A percentile compares a stretch with the other conserved stretches of the same genome.
phyloP scores from a whole-genome alignment of 1,139 yeast species.

The Barnettozyma hawaiiensis region DNA sequence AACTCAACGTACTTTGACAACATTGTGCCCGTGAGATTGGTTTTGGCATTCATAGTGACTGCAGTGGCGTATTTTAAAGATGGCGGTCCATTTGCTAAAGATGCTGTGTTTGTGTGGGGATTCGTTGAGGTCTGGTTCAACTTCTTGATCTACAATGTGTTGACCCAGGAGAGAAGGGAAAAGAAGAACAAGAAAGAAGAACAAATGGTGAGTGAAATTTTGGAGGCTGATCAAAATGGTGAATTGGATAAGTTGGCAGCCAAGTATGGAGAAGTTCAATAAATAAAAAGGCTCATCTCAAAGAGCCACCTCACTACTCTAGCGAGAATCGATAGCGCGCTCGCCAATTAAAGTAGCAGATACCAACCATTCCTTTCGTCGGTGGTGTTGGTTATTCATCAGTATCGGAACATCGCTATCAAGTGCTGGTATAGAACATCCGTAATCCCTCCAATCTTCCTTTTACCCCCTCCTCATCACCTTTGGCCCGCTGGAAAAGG shows the following conservation, averaged over 20 bases:
- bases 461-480: too few relatives aligned
- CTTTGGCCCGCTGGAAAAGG: too few relatives aligned
- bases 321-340: too few relatives aligned
- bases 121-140: conserved; percentile 70
- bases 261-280: conserved; percentile 9
- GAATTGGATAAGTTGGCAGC: conserved; percentile 14
- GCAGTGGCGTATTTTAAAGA: conserved; percentile 28
- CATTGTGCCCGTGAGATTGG: conserved; percentile 61
- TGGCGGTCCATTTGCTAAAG: conserved; percentile 42
- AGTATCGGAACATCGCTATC: too few relatives aligned
- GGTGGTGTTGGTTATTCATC: too few relatives aligned
- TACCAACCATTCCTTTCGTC: too few relatives aligned
- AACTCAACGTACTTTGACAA: conserved; percentile 56
- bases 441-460: too few relatives aligned
- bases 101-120: conserved; percentile 54
- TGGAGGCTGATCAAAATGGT: conserved; percentile 16
- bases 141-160: conserved; percentile 54
- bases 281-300: conserved; percentile 7
- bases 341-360: too few relatives aligned
- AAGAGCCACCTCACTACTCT: too few relatives aligned
- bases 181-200: conserved; percentile 32
- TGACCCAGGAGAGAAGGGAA: conserved; percentile 56
- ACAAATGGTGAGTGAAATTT: conserved; percentile 17
- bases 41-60: conserved; percentile 48
- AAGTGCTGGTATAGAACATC: too few relatives aligned